phyloP scores from a whole-genome alignment of 73 alveolate genomes.

The Symbiodinium natans region DNA sequence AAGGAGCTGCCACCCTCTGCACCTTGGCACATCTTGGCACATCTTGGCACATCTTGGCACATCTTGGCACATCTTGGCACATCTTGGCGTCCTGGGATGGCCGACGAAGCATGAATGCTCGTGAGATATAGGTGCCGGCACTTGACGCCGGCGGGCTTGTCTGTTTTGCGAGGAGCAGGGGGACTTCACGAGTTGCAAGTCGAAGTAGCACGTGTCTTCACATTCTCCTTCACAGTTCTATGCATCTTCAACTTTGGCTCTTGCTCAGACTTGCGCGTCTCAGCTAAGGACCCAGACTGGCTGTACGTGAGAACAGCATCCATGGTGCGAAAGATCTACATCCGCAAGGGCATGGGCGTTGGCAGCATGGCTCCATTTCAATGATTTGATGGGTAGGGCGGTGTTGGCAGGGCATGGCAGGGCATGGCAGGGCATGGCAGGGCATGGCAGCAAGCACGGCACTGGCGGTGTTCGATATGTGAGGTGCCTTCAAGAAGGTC shows the following conservation, averaged over 20 bases:
- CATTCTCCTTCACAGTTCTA: no score
- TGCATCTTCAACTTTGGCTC: no score
- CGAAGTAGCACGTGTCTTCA: no score
- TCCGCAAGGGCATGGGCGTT: constrained; percentile 94
- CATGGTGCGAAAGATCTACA: constrained; percentile 92
- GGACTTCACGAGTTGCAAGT: no score
- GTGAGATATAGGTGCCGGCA: no score
- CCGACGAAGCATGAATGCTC: background rate
- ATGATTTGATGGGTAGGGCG: background rate
- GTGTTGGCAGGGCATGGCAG: background rate
- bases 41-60: no score
- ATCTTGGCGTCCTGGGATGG: background rate
- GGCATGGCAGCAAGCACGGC: background rate
- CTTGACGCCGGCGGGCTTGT: no score
- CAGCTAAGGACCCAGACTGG: constrained; percentile 80
- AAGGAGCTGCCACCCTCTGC: constrained; percentile 72
- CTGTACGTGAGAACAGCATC: constrained; percentile 82
- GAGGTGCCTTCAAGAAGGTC: constrained; percentile 58
- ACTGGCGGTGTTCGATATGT: background rate
- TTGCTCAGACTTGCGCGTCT: no score
- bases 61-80: no score
- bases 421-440: background rate
- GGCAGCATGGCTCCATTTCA: background rate
- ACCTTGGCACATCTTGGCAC: no score
- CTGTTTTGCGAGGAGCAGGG: no score